Evolutionary conservation across 352 stramenopile species (phyloP), one percentile per base, ranked within the genome.

Genomic region (Phytophthora quininea): DNA sequence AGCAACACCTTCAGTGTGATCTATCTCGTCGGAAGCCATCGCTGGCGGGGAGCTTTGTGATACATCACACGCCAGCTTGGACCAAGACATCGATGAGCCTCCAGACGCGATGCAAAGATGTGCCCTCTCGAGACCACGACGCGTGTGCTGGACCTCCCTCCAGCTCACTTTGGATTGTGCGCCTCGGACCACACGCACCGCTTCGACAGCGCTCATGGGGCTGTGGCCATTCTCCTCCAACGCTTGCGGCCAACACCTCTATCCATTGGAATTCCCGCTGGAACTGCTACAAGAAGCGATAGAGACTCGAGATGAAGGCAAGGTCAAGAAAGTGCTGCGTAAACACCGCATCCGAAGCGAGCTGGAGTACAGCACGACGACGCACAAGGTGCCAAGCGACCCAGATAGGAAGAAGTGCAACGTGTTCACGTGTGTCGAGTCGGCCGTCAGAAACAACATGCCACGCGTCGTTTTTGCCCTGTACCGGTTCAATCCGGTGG

Each of bases 361-460:
- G 14, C 40, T 73, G 64, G 5, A 33, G 10, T 3, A 32, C 14
- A 73, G 59, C 35, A 58, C 58, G n/a, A 67, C 51, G 19, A 48
- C 55, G 3, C 50, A 63, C 54, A 57, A 62, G 11, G 45, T 76
- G 14, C 57, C 68, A 19, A 56, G 53, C 7, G 61, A 63, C 15
- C 46, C 64, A 6, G 42, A 67, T 29, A 58, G 70, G 48, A 48
- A 62, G 24, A 73, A 73, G 47, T 65, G 46, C 60, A 65, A 71
- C 47, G 46, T 73, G 38, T 70, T 65, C 64, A 67, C 69, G 45
- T 73, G 64, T 42, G 64, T 77, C 15, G 43, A 70, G 24, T 43
- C 69, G 2, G 69, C 64, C 3, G 32, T 73, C 14, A 48, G 55
- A 30, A 11, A 32, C 45, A 40, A 52, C 4, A 49, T 73, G 51